Evolutionary conservation across 2,329 filamentous ascomycete genomes (phyloP), one percentile per base, ranked within the genome.

Genomic region (Neospermospora avenae): DNA sequence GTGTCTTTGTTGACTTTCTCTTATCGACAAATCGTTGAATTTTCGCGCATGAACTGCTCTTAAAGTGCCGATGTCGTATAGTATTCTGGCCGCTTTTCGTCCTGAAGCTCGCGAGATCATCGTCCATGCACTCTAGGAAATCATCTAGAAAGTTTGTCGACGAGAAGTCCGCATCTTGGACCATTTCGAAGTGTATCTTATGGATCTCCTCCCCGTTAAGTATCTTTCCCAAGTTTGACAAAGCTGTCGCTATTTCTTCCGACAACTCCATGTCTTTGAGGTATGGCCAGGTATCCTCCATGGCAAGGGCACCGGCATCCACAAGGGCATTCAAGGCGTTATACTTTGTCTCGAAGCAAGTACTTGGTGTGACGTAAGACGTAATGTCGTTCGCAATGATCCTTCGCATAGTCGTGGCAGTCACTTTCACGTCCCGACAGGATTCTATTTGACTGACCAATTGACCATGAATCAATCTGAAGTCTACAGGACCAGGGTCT

Each of bases 261-360:
- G 39, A 39, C 2, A 53, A 3, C 18, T 53, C 45, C 22, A 20
- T 10, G 8, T 13, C 13, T 4, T 49, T 20, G 13, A 31, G 55
- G 28, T 51, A 45, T 13, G 20, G 24, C 7, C 24, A 37, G 41
- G 48, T 10, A 14, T 34, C 55, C 7, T 58, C 24, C 34, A 58
- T 44, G 25, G 62, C 41, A 28, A 37, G 6, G 11, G 59, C 34
- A 14, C 49, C 57, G 20, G 64, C 58, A 46, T 61, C 62, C 3
- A 24, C 52, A 39, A 66, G 25, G 6, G 49, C 53, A 31, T 64
- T 60, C 48, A 66, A 45, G 3, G 62, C 62, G 20, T 63, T 62
- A 25, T 61, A 61, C 20, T 58, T 63, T n/a, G 58, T 64, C 51
- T 62, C 48, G 39, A 63, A 63, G 39, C 55, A 60, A 22, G 44